These are phyloP conservation scores for Ceratobasidium sp. DNA, from an alignment of 1,284 basidiomycete species.

Conservation along the genomic window DNA sequence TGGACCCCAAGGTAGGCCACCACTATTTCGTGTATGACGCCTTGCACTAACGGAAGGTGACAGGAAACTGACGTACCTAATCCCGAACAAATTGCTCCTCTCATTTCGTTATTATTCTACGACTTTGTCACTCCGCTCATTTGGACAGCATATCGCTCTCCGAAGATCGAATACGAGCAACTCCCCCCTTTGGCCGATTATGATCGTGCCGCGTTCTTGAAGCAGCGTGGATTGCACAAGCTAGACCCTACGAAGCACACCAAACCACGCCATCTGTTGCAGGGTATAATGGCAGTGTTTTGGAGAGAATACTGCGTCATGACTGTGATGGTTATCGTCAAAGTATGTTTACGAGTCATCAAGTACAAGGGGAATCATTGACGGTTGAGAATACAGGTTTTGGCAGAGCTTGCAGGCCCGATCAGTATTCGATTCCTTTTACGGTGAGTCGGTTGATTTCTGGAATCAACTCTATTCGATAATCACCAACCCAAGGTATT, in stretches of 20 bases:
- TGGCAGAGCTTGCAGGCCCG: slow-evolving; percentile 38
- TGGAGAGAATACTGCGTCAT: slow-evolving; percentile 35
- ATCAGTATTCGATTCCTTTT: slow-evolving; percentile 40
- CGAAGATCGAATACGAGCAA: slow-evolving; percentile 40
- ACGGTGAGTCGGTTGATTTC: too few relatives aligned
- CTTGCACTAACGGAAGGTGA: not conserved
- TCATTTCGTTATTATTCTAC: slow-evolving; percentile 47
- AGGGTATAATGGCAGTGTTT: slow-evolving; percentile 40
- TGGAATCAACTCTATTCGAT: too few relatives aligned
- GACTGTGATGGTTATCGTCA: slow-evolving; percentile 1
- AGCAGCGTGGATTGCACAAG: not conserved
- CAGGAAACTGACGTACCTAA: slow-evolving; percentile 42
- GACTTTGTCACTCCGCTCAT: slow-evolving; percentile 49
- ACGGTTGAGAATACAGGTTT: not conserved
- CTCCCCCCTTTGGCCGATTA: slow-evolving; percentile 41
- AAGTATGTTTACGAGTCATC: not conserved
- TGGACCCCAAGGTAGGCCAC: slow-evolving; percentile 45
- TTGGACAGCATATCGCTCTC: slow-evolving; percentile 40
- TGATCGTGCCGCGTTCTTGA: slow-evolving; percentile 39
- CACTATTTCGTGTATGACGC: not conserved
- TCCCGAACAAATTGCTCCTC: slow-evolving; percentile 52
- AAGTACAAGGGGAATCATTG: not conserved
- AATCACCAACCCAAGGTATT: too few relatives aligned
- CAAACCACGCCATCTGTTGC: slow-evolving; percentile 38
- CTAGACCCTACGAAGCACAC: slow-evolving; percentile 39